phyloP scores from a whole-genome alignment of 2,329 filamentous ascomycete genomes.

The Colletotrichum spinosum region DNA sequence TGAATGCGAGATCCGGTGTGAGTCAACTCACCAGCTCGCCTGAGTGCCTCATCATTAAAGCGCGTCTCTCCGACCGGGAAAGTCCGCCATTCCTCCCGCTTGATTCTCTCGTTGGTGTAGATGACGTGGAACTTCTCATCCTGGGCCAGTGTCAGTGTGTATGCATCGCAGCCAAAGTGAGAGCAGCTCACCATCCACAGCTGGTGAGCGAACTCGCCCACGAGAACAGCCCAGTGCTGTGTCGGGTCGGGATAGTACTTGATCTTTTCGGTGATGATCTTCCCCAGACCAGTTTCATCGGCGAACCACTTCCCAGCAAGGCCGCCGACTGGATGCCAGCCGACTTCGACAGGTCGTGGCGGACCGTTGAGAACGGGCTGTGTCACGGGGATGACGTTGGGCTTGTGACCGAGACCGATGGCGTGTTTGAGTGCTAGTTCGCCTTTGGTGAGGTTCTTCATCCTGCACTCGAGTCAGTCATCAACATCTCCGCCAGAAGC shows the following conservation, averaged over 20 bases:
- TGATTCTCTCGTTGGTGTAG: slow-evolving; percentile 64
- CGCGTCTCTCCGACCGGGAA: slow-evolving; percentile 64
- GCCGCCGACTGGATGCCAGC: slow-evolving; percentile 70
- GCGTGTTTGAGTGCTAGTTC: slow-evolving; percentile 55
- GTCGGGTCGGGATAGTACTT: slow-evolving; percentile 68
- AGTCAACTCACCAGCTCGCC: slow-evolving; percentile 56
- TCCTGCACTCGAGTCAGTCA: slow-evolving; percentile 41
- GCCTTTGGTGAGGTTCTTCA: slow-evolving; percentile 51
- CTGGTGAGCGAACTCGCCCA: slow-evolving; percentile 66
- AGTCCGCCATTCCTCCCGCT: slow-evolving; percentile 60
- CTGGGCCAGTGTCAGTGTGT: slow-evolving; percentile 39
- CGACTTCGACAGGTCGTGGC: slow-evolving; percentile 61
- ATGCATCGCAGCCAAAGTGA: not conserved
- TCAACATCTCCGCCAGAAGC: too few relatives aligned
- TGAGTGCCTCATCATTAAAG: slow-evolving; percentile 65
- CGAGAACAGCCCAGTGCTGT: slow-evolving; percentile 70
- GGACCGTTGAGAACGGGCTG: slow-evolving; percentile 51
- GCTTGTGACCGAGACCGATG: slow-evolving; percentile 56
- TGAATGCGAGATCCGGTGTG: not conserved
- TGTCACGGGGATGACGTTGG: slow-evolving; percentile 56
- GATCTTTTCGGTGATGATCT: slow-evolving; percentile 66
- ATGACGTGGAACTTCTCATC: slow-evolving; percentile 68
- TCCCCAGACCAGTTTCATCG: slow-evolving; percentile 65
- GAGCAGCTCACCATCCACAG: slow-evolving; percentile 66
- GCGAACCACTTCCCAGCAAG: slow-evolving; percentile 69